Evolutionary conservation across 2,329 filamentous ascomycete species (phyloP).

Genomic region (Stagonosporopsis vannaccii): DNA sequence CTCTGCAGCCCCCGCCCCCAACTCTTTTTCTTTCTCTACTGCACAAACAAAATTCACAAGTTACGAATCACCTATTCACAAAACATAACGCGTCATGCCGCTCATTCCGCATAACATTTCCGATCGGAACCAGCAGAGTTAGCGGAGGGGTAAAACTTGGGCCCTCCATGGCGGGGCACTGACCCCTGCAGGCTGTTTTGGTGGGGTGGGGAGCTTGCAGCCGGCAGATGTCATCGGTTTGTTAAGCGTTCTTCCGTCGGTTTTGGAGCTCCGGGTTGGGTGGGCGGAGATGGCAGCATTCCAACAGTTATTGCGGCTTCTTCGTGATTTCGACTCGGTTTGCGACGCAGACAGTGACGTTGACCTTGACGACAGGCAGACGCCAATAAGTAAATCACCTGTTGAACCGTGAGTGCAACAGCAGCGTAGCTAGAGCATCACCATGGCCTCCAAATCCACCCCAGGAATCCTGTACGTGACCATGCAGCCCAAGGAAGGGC

Average conservation of each 20-base stretch:
- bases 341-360: neutral
- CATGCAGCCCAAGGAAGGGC: conserved; percentile 76
- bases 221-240: conserved; percentile 47
- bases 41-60: neutral
- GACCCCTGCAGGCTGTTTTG: neutral
- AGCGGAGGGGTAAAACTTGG: conserved; percentile 27
- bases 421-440: too few species aligned
- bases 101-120: conserved; percentile 10
- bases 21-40: too few species aligned
- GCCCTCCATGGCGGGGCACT: conserved; percentile 2
- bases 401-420: neutral
- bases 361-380: neutral
- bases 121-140: conserved; percentile 30
- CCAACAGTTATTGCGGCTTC: neutral
- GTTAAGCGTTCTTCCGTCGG: conserved; percentile 22
- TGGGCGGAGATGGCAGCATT: neutral
- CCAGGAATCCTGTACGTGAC: conserved; percentile 81
- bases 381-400: neutral
- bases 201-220: neutral
- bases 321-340: too few species aligned
- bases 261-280: neutral
- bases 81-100: too few species aligned
- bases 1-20: too few species aligned
- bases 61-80: too few species aligned
- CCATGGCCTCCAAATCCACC: conserved; percentile 57